Conservation (phyloP, 176 grass and related monocot species). For the Tillandsia leiboldiana region DNA sequence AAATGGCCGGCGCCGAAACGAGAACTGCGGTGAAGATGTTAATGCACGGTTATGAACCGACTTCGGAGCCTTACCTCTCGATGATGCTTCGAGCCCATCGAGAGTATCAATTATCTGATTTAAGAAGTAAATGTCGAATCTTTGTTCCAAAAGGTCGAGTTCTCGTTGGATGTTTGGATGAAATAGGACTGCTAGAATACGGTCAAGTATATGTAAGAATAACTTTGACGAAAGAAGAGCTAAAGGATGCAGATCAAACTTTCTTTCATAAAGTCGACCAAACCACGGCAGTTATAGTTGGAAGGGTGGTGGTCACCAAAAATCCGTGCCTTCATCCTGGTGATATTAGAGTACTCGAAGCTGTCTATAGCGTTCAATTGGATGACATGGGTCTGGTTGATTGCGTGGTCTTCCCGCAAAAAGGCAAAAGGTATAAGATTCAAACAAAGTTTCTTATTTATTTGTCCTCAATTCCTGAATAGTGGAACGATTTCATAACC, state of each 20-base stretch:
- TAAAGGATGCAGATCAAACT: constrained; percentile 30
- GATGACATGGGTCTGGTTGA: constrained; percentile 60
- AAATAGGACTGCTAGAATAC: constrained; percentile 54
- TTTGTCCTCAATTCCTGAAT: background rate
- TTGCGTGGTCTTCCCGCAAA: constrained; percentile 85
- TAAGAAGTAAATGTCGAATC: constrained; percentile 71
- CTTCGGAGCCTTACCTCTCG: constrained; percentile 61
- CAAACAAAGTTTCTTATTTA: background rate
- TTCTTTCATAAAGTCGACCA: constrained; percentile 44
- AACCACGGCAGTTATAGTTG: constrained; percentile 44
- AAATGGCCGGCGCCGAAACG: constrained; percentile 42
- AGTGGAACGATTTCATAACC: background rate
- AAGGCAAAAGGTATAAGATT: constrained; percentile 63
- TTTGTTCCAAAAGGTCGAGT: constrained; percentile 81
- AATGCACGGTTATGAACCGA: constrained; percentile 71
- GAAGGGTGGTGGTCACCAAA: constrained; percentile 67
- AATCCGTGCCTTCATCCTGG: constrained; percentile 97
- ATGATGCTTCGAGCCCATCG: constrained; percentile 82
- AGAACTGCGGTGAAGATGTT: constrained; percentile 55
- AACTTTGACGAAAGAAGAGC: constrained; percentile 65
- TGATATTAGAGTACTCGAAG: constrained; percentile 85
- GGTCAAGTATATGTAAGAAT: constrained; percentile 79
- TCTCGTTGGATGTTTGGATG: constrained; percentile 91
- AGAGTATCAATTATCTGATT: constrained; percentile 60
- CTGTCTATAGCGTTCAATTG: constrained; percentile 50